Evolutionary conservation across 768 basidiomycete species (phyloP).

Genomic region (Clitopilus passeckerianus): DNA sequence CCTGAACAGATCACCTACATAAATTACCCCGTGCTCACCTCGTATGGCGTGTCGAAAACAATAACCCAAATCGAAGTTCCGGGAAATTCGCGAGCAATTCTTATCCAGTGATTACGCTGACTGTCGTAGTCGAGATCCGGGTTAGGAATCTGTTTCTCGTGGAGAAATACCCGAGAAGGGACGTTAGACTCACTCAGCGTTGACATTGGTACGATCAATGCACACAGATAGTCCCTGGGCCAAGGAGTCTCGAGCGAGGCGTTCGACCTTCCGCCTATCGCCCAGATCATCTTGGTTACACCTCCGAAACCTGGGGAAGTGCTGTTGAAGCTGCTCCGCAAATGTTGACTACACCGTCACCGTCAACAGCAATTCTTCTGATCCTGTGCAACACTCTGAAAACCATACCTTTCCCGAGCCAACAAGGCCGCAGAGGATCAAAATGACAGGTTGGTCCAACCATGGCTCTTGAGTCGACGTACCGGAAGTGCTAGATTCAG

Average conservation of each 20-base stretch:
- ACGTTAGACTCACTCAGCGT: constrained; percentile 45
- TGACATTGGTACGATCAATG: constrained; percentile 76
- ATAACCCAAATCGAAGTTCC: constrained; percentile 65
- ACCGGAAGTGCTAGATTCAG: neutral
- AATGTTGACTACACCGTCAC: constrained; percentile 48
- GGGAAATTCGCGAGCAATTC: constrained; percentile 64
- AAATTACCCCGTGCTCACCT: constrained; percentile 38
- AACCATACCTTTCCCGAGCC: constrained; percentile 67
- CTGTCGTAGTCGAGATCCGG: constrained; percentile 24
- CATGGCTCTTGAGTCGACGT: constrained; percentile 13
- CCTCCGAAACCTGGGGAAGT: constrained; percentile 58
- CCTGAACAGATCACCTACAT: neutral
- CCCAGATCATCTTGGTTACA: constrained; percentile 85
- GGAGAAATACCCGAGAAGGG: neutral
- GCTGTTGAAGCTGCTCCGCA: constrained; percentile 58
- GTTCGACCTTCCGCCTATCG: constrained; percentile 59
- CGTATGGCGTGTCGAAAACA: constrained; percentile 73
- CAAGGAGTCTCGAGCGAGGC: constrained; percentile 46
- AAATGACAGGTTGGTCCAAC: constrained; percentile 41
- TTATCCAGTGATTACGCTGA: constrained; percentile 71
- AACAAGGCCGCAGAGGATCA: constrained; percentile 71
- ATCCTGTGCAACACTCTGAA: neutral
- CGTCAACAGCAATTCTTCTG: constrained; percentile 6
- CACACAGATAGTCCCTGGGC: constrained; percentile 64
- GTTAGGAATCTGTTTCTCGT: neutral